Percentiles rank a stretch among this genome's conserved stretches.
Evolutionary conservation across 225 moss, liverwort and hornwort species (phyloP).

Genomic region (Physcomitrium patens): DNA sequence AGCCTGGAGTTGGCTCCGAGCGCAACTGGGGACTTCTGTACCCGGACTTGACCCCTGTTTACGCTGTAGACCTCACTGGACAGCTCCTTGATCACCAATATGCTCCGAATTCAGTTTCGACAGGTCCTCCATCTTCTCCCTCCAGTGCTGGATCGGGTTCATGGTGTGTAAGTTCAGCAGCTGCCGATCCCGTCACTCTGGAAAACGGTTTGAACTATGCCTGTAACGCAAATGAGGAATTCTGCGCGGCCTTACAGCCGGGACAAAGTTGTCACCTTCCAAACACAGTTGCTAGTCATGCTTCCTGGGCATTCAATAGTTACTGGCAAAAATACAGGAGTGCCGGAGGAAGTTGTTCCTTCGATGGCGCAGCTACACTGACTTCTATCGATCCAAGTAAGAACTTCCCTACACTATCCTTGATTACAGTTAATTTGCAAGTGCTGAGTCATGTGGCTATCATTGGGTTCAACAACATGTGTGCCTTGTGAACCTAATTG

Average conservation of each 20-base stretch:
- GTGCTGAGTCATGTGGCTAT: background rate
- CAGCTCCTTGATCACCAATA: constrained; percentile 24
- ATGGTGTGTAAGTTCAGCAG: constrained; percentile 74
- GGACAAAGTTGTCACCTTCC: constrained; percentile 63
- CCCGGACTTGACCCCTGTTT: constrained; percentile 39
- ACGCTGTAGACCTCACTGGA: constrained; percentile 40
- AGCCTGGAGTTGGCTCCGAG: constrained; percentile 40
- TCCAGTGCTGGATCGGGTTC: constrained; percentile 34
- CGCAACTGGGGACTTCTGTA: constrained; percentile 52
- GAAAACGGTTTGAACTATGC: constrained; percentile 69
- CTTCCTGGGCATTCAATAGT: constrained; percentile 79
- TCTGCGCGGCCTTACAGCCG: constrained; percentile 60
- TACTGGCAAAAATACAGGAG: constrained; percentile 68
- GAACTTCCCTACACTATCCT: background rate
- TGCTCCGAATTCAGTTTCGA: background rate
- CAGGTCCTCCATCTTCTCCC: too few species aligned
- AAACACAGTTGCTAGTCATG: constrained; percentile 64
- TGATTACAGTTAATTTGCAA: background rate
- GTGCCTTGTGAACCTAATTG: background rate
- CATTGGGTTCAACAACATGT: background rate
- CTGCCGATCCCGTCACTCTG: constrained; percentile 46
- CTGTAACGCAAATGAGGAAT: constrained; percentile 52
- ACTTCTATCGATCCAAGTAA: constrained; percentile 76
- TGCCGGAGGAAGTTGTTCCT: constrained; percentile 60
- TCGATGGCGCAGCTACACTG: constrained; percentile 61